Evolutionary conservation across 495 filamentous ascomycete species (phyloP), one percentile per base, ranked within the genome.

Genomic region (Xylaria palmicola): DNA sequence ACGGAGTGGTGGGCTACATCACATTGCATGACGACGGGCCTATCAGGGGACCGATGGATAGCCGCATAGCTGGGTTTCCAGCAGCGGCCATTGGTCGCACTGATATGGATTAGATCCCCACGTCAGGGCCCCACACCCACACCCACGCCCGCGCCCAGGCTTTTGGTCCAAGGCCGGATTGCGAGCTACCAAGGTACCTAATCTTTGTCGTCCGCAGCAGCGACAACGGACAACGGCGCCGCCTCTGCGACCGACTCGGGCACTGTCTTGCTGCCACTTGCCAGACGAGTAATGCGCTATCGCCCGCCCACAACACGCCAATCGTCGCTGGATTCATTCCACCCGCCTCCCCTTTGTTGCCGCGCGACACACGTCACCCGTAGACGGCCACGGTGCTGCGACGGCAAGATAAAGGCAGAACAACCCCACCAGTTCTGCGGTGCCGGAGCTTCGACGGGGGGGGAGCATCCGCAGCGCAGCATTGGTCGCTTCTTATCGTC

Each of bases 31-130:
- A 45, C 22, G 19, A 9, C 36, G 36, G 61, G 63, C 69, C 69
- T 71, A 71, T 71, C 69, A 71, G 41, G 64, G 7, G 58, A 55
- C 49, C 54, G 62, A 55, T 47, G 56, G 62, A 63, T 67, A 71
- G 66, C 69, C 69, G 69, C 69, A 71, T 63, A 59, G 62, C 60
- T 65, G 41, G 56, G 54, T 64, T 69, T 65, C 54, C 55, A 65
- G 53, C 59, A 29, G 13, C 44, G 59, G 29, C 40, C 29, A 71
- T 71, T 69, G 69, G 69, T 47, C 61, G 60, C 53, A 32, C 45
- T 64, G 49, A 57, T 69, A 67, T 67, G 62, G 48, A 45, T 60
- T 52, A 13, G 24, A 6, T 67, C 66, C 62, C 66, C 62, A 67
- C 69, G 62, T 48, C 56, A 39, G 10, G 12, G 30, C 45, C 22